Percentiles rank a stretch among this genome's conserved stretches.
These are phyloP conservation scores for Somion occarium DNA, from an alignment of 1,284 basidiomycete genomes.

Conservation along the genomic window DNA sequence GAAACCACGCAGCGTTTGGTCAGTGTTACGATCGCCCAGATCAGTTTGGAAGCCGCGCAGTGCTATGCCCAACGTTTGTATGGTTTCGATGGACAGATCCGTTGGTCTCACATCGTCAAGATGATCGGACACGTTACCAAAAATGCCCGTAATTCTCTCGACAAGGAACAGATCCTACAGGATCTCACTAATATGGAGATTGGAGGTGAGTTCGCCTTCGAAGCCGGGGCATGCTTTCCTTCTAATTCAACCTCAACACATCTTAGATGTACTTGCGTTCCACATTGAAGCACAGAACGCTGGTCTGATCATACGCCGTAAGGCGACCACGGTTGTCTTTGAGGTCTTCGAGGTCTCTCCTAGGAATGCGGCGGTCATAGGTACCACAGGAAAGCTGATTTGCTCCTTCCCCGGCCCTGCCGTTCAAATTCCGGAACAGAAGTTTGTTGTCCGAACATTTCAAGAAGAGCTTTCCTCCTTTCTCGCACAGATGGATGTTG, in stretches of 20 bases:
- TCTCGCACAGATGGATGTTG: neutral
- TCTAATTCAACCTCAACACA: neutral
- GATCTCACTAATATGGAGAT: neutral
- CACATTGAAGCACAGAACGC: slow-evolving; percentile 33
- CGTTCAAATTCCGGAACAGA: slow-evolving; percentile 29
- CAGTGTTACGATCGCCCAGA: no score
- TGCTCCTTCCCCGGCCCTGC: slow-evolving; percentile 30
- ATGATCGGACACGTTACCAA: neutral
- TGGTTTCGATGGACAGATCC: no score
- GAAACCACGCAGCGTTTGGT: slow-evolving; percentile 7
- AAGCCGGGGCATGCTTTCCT: neutral
- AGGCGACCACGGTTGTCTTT: slow-evolving; percentile 21
- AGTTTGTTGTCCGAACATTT: slow-evolving; percentile 25
- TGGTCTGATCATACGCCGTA: slow-evolving; percentile 33
- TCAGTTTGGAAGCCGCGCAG: no score
- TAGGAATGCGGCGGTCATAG: slow-evolving; percentile 28
- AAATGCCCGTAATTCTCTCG: neutral
- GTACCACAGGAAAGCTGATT: slow-evolving; percentile 32
- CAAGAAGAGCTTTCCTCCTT: slow-evolving; percentile 21
- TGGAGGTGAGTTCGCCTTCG: neutral
- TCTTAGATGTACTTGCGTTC: neutral
- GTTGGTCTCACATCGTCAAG: neutral
- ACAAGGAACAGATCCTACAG: neutral
- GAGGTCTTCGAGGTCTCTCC: slow-evolving; percentile 41
- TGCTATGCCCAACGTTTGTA: no score